phyloP scores from a whole-genome alignment of 805 yeast genomes.

The Barnettozyma populi region DNA sequence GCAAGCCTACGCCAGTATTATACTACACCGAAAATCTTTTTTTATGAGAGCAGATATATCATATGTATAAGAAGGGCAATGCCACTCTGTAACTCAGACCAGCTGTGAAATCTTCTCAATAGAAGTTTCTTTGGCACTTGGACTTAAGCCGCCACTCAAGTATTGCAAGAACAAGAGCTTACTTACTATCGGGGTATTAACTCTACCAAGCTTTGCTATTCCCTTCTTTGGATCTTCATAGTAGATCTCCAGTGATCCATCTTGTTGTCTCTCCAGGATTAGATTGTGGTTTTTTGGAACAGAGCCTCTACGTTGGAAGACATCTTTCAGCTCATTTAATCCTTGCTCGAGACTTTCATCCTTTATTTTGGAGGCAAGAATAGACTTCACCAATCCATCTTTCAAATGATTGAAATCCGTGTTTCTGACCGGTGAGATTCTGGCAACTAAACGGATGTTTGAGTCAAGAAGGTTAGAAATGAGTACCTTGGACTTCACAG shows the following conservation, averaged over 20 bases:
- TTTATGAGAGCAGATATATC: too few relatives aligned
- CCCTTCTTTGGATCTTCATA: conserved; percentile 38
- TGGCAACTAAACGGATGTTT: conserved; percentile 58
- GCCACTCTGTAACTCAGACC: conserved; percentile 7
- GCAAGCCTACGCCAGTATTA: too few relatives aligned
- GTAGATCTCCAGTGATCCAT: conserved; percentile 42
- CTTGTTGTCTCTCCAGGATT: conserved; percentile 45
- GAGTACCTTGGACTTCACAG: conserved; percentile 45
- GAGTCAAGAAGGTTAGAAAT: conserved; percentile 52
- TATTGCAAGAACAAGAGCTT: conserved; percentile 72
- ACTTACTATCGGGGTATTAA: conserved; percentile 56
- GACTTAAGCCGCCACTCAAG: conserved; percentile 68
- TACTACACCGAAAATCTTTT: too few relatives aligned
- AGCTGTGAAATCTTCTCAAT: conserved; percentile 30
- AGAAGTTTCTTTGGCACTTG: conserved; percentile 42
- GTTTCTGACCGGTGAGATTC: conserved; percentile 82
- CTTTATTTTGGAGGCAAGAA: conserved; percentile 55
- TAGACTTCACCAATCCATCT: conserved; percentile 83
- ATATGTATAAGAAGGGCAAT: background rate
- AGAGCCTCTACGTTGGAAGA: conserved; percentile 60
- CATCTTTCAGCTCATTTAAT: conserved; percentile 56
- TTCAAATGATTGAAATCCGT: conserved; percentile 87
- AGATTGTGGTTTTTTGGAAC: conserved; percentile 72
- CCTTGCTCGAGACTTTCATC: conserved; percentile 52
- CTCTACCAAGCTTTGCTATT: conserved; percentile 45